Base-by-base conservation (phyloP, 495 filamentous ascomycete genomes). In the Neurospora sp. region DNA sequence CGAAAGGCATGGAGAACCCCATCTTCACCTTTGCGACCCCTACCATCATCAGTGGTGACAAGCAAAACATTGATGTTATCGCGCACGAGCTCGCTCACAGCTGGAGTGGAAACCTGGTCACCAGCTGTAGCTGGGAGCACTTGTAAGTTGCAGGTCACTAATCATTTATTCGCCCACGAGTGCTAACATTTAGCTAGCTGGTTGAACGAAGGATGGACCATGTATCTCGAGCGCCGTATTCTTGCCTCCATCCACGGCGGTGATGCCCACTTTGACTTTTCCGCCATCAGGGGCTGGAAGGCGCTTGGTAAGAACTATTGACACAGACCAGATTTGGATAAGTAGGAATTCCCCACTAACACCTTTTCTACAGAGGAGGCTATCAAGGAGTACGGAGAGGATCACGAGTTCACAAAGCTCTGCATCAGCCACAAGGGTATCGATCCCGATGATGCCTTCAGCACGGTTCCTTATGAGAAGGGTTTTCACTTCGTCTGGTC, bases 171-270 rank as follows among this genome's bases (percentile, higher is more conserved):
- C n/a, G 9, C 3, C 12, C 9, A 27, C 10, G 44, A 69, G 31
- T 61, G 40, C 78, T 83, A 74, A 81, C 68, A 22, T 0, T 12
- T 18, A 1, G 10, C 14, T 59, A 87, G 85, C 79, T 98, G 94
- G 94, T 81, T 98, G 71, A 98, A 98, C 75, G 94, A 97, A 80
- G 94, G 94, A 40, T 98, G 95, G 95, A 97, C 94, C 3, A 92
- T 90, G 9, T 97, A 98, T 79, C 88, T 98, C 9, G 96, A 99
- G 81, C 88, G 95, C 69, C 87, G 95, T 59, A 90, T 93, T 72
- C 81, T 86, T 71, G 88, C 88, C 3, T 82, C 83, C 16, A 78
- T 92, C 41, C 94, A 97, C 70, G 93, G 93, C 10, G 75, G 73
- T 39, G 91, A 96, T 74, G 80, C 92, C 3, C 89, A 96, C 75